Evolutionary conservation across 768 basidiomycete genomes (phyloP).

Genomic region (Leccinum sublutescens): DNA sequence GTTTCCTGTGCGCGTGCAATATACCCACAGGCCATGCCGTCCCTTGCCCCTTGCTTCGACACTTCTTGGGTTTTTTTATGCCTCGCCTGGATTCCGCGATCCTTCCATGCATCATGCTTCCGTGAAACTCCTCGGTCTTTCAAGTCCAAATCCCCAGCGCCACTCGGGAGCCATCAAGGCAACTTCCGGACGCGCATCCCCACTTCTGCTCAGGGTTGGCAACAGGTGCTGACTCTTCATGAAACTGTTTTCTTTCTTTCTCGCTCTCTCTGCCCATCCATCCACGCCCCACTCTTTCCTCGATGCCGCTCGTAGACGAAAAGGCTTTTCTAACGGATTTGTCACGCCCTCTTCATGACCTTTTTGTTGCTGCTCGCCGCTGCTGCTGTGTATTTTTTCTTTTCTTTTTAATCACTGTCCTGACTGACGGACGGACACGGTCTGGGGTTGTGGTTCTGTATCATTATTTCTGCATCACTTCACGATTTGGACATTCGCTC

Average conservation of each 20-base stretch:
- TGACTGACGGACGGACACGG: slow-evolving; percentile 7
- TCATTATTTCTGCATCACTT: slow-evolving; percentile 35
- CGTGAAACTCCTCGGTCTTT: slow-evolving; percentile 25
- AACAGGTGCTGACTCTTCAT: slow-evolving; percentile 6
- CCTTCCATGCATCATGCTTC: slow-evolving; percentile 24
- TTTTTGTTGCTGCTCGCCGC: background rate
- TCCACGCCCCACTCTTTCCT: background rate
- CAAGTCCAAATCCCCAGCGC: background rate
- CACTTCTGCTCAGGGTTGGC: slow-evolving; percentile 4
- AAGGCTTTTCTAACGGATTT: slow-evolving; percentile 19
- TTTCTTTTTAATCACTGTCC: slow-evolving; percentile 27
- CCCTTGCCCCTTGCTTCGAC: slow-evolving; percentile 17
- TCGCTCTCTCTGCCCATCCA: background rate
- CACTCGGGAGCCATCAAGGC: slow-evolving; percentile 10
- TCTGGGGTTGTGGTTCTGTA: slow-evolving; percentile 27
- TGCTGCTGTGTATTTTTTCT: slow-evolving; percentile 21
- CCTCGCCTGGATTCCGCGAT: slow-evolving; percentile 16
- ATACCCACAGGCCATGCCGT: slow-evolving; percentile 23
- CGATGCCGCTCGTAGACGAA: slow-evolving; percentile 13
- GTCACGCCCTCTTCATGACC: slow-evolving; percentile 27
- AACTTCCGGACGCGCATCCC: slow-evolving; percentile 14
- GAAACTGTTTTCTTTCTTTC: slow-evolving; percentile 6
- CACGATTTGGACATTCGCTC: slow-evolving; percentile 20
- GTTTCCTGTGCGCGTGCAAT: slow-evolving; percentile 14
- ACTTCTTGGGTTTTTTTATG: slow-evolving; percentile 16